A percentile compares a stretch with the other conserved stretches of the same genome.
Evolutionary conservation across 2,329 filamentous ascomycete genomes (phyloP).

Genomic region (Epicoccum sorghinum): DNA sequence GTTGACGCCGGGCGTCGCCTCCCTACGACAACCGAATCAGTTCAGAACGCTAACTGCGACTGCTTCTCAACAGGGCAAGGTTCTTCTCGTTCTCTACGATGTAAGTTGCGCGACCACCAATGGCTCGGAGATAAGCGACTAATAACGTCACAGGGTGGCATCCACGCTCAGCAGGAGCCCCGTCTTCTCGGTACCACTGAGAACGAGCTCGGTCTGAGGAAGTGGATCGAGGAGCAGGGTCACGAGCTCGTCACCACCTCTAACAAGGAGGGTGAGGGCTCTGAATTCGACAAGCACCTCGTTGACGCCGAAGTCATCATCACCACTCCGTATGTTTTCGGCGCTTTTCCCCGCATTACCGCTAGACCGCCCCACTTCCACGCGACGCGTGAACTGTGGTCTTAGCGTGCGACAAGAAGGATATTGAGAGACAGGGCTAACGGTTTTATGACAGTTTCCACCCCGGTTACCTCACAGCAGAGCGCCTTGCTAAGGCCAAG

Average conservation of each 20-base stretch:
- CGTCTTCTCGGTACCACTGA: conserved; percentile 92
- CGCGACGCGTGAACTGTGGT: conserved; percentile 11
- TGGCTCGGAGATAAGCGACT: conserved; percentile 21
- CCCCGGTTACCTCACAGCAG: conserved; percentile 94
- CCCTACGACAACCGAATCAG: conserved; percentile 55
- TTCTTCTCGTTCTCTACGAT: conserved; percentile 93
- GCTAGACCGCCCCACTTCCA: conserved; percentile 38
- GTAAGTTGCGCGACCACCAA: conserved; percentile 57
- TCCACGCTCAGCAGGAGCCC: conserved; percentile 89
- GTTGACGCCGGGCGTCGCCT: conserved; percentile 50
- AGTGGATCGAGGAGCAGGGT: conserved; percentile 97
- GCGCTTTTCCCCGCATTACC: conserved; percentile 38
- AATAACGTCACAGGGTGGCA: conserved; percentile 62
- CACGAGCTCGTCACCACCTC: conserved; percentile 97
- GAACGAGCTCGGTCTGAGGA: conserved; percentile 96
- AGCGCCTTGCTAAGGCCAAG: conserved; percentile 97
- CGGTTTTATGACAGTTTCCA: conserved; percentile 73
- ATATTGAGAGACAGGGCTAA: conserved; percentile 8
- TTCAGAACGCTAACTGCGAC: conserved; percentile 68
- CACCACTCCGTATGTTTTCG: conserved; percentile 79
- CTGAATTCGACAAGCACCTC: conserved; percentile 92
- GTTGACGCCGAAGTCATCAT: conserved; percentile 99
- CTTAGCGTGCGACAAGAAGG: conserved; percentile 5
- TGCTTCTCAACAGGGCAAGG: conserved; percentile 84
- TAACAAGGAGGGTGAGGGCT: conserved; percentile 94